Conservation (phyloP, 2,329 filamentous ascomycete species). For the Phialophora expanda region DNA sequence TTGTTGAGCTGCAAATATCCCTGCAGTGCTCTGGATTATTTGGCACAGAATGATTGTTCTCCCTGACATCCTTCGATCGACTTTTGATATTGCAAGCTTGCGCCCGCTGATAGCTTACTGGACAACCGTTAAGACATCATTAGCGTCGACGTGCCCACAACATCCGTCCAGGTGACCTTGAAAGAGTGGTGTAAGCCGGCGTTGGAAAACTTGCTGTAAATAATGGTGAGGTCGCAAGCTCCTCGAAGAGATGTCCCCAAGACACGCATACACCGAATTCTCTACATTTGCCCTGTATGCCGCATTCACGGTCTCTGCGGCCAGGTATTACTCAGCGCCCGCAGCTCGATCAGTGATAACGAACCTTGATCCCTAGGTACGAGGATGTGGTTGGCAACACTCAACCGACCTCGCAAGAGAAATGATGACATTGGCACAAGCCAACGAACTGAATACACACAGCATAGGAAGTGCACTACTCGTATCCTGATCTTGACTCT, state of each 20-base stretch:
- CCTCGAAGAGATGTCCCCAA: neutral
- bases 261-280: neutral
- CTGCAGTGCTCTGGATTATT: neutral
- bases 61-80: neutral
- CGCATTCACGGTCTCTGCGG: neutral
- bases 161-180: neutral
- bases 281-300: neutral
- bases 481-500: neutral
- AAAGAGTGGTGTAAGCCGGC: neutral
- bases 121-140: neutral
- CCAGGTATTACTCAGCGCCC: neutral
- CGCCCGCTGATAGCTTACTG: neutral
- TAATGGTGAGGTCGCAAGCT: neutral
- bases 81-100: neutral
- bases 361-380: neutral
- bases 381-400: too few species aligned
- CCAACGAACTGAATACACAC: neutral
- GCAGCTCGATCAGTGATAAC: neutral
- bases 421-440: neutral
- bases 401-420: neutral
- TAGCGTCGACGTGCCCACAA: neutral
- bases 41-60: neutral
- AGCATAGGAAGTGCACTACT: neutral
- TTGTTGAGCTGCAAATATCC: neutral
- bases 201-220: neutral